Conservation (phyloP, 2,329 filamentous ascomycete species). For the Fusarium sp. region DNA sequence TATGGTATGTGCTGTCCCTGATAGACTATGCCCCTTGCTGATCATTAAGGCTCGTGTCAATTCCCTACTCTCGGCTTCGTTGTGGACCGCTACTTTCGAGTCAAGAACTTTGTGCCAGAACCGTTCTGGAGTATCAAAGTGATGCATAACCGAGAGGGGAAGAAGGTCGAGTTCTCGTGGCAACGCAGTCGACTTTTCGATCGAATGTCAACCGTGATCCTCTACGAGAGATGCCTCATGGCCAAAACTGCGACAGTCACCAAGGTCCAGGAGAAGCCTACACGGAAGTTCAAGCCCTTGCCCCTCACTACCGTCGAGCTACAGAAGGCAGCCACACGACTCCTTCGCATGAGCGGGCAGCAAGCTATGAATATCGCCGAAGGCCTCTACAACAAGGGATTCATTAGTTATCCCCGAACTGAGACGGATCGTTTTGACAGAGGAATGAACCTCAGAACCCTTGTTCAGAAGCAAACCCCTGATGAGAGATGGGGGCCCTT, state of each 20-base stretch:
- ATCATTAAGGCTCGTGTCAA: slow-evolving; percentile 82
- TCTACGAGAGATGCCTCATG: slow-evolving; percentile 88
- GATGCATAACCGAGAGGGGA: slow-evolving; percentile 81
- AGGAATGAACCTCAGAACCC: slow-evolving; percentile 84
- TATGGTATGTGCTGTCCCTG: slow-evolving; percentile 72
- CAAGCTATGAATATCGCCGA: slow-evolving; percentile 92
- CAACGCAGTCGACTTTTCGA: slow-evolving; percentile 88
- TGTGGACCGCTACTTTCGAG: slow-evolving; percentile 94
- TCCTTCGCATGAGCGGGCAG: slow-evolving; percentile 92
- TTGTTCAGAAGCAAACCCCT: slow-evolving; percentile 88
- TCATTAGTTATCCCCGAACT: slow-evolving; percentile 97
- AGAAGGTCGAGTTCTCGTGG: slow-evolving; percentile 90
- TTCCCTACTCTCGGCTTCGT: slow-evolving; percentile 98
- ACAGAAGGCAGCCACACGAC: slow-evolving; percentile 93
- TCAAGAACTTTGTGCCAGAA: slow-evolving; percentile 94
- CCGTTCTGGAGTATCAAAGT: slow-evolving; percentile 94
- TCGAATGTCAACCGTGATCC: slow-evolving; percentile 81
- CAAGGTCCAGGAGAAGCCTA: slow-evolving; percentile 91
- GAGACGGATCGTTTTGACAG: slow-evolving; percentile 97
- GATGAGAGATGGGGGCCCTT: slow-evolving; percentile 85
- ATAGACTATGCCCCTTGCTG: slow-evolving; percentile 8
- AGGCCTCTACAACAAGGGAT: slow-evolving; percentile 90
- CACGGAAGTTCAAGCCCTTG: slow-evolving; percentile 93
- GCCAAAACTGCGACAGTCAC: slow-evolving; percentile 85
- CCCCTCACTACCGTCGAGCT: slow-evolving; percentile 96